These are phyloP conservation scores for Lipomyces spencermartinsiae DNA, from an alignment of 805 yeast genomes.

Conservation along the genomic window DNA sequence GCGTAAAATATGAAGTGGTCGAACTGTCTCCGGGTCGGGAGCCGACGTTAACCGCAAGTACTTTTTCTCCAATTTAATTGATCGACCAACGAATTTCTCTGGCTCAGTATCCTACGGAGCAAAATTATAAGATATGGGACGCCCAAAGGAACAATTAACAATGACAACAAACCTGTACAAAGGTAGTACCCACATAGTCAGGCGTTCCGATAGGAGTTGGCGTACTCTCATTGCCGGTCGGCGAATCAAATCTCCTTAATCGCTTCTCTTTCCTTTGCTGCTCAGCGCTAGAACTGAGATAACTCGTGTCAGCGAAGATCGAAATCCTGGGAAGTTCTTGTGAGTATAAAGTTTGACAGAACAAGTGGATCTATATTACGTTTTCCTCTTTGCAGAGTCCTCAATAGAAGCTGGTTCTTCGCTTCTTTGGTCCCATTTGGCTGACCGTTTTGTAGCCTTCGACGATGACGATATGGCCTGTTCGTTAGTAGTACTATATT, in stretches of 20 bases:
- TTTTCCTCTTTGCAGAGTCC: neutral
- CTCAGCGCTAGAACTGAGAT: neutral
- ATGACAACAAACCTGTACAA: neutral
- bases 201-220: neutral
- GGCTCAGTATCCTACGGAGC: constrained; percentile 23
- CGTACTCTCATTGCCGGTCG: constrained; percentile 3
- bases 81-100: constrained; percentile 61
- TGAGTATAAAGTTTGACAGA: neutral
- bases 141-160: neutral
- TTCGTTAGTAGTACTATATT: constrained; percentile 4
- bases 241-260: constrained; percentile 54
- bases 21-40: constrained; percentile 81
- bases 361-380: neutral
- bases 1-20: constrained; percentile 71
- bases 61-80: constrained; percentile 71
- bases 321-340: constrained; percentile 3
- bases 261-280: constrained; percentile 46
- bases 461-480: neutral
- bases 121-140: neutral
- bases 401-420: neutral
- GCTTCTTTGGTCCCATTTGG: constrained; percentile 31
- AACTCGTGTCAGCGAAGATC: neutral
- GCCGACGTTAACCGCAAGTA: constrained; percentile 88
- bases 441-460: constrained; percentile 27
- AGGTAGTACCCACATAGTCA: neutral